phyloP scores from a whole-genome alignment of 352 stramenopile species.

The Aphanomyces astaci region DNA sequence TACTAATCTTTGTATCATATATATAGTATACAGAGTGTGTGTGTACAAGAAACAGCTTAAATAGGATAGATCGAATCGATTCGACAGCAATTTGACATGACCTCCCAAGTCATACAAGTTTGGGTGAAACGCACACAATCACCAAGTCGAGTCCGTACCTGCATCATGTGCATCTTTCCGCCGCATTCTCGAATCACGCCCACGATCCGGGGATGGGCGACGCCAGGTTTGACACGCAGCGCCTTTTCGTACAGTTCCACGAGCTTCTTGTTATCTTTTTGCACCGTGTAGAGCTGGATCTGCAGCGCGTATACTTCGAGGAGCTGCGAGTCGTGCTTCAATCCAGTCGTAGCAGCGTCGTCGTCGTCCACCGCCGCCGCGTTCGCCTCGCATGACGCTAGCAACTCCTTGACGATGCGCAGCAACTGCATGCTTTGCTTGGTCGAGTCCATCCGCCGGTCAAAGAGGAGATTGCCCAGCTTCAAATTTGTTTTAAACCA shows the following conservation, averaged over 20 bases:
- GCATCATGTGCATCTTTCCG: slow-evolving; percentile 95
- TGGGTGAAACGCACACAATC: too few relatives aligned
- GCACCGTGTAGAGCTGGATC: slow-evolving; percentile 90
- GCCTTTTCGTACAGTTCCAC: slow-evolving; percentile 89
- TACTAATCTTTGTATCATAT: too few relatives aligned
- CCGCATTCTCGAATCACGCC: slow-evolving; percentile 93
- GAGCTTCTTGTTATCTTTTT: slow-evolving; percentile 92
- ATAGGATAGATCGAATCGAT: too few relatives aligned
- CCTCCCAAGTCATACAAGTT: background rate
- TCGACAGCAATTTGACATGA: background rate
- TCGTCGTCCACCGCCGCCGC: slow-evolving; percentile 58
- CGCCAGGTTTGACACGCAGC: slow-evolving; percentile 80
- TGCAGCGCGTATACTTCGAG: slow-evolving; percentile 91
- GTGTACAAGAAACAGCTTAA: too few relatives aligned
- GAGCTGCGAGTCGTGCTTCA: slow-evolving; percentile 48
- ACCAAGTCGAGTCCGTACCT: too few relatives aligned
- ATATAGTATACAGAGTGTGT: too few relatives aligned
- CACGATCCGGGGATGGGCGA: slow-evolving; percentile 89
- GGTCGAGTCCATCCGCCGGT: slow-evolving; percentile 27
- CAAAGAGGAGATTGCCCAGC: slow-evolving; percentile 88
- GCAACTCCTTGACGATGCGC: slow-evolving; percentile 78
- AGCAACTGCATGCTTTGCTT: background rate
- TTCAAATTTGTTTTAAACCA: slow-evolving; percentile 97
- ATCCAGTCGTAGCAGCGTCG: slow-evolving; percentile 51
- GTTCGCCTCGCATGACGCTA: slow-evolving; percentile 62